Conservation (phyloP, 139 green algal genomes). For the Micractinium conductrix region DNA sequence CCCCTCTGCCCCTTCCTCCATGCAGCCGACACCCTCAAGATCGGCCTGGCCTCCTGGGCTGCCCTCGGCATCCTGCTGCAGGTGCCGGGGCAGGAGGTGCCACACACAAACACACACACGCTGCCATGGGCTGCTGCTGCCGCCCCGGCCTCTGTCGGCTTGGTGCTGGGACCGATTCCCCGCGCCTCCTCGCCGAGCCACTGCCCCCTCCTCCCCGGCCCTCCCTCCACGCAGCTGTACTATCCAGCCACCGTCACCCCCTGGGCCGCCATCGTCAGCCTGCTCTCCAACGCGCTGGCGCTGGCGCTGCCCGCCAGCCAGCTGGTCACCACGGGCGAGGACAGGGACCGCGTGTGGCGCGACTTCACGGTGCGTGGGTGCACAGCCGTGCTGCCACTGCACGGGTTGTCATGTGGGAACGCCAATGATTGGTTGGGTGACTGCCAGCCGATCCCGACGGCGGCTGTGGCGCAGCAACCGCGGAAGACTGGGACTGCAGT, state of each 20-base stretch:
- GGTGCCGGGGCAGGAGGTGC: too few species aligned
- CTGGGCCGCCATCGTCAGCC: neutral
- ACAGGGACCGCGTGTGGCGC: conserved; percentile 13
- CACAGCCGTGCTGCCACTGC: too few species aligned
- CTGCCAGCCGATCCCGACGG: too few species aligned
- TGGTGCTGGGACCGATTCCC: too few species aligned
- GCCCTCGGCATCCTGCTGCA: neutral
- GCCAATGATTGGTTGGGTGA: too few species aligned
- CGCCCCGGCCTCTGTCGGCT: too few species aligned
- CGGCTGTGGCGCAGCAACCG: too few species aligned
- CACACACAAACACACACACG: too few species aligned
- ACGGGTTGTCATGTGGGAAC: too few species aligned
- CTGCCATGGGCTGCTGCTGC: too few species aligned
- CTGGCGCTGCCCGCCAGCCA: conserved; percentile 30
- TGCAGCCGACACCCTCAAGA: conserved; percentile 40
- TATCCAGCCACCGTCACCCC: conserved; percentile 29
- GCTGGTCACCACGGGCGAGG: conserved; percentile 6
- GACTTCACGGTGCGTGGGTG: conserved; percentile 40
- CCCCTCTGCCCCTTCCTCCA: too few species aligned
- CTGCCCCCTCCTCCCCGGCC: neutral
- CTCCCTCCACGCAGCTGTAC: conserved; percentile 6
- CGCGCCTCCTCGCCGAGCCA: neutral
- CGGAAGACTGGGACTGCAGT: too few species aligned
- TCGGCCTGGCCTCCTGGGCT: conserved; percentile 10
- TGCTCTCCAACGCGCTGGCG: neutral